Conservation (phyloP, 345 rosid genomes). For the Bruguiera parviflora region DNA sequence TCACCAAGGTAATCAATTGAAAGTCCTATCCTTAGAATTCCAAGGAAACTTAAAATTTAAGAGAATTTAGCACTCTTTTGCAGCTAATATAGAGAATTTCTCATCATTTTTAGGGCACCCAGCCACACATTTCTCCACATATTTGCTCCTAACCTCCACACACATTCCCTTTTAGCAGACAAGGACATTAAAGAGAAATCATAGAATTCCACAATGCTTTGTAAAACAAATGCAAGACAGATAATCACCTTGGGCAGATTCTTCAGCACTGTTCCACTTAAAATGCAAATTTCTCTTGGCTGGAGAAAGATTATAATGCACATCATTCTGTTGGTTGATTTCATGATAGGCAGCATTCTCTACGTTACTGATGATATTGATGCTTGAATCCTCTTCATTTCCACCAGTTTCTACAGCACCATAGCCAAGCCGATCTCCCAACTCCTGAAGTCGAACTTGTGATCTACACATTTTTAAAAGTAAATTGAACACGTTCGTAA, state of each 20-base stretch:
- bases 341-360: slow-evolving; percentile 43
- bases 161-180: background rate
- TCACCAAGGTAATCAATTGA: too few relatives aligned
- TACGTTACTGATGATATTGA: slow-evolving; percentile 59
- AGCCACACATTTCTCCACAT: background rate
- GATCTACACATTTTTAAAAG: slow-evolving; percentile 48
- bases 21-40: too few relatives aligned
- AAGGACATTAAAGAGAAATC: background rate
- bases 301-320: slow-evolving; percentile 34
- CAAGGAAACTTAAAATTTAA: too few relatives aligned
- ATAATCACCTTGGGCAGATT: slow-evolving; percentile 39
- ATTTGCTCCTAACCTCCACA: background rate
- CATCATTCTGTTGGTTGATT: slow-evolving; percentile 33
- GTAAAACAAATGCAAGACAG: slow-evolving; percentile 1
- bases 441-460: slow-evolving; percentile 60
- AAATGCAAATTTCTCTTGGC: slow-evolving; percentile 39
- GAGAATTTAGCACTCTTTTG: too few relatives aligned
- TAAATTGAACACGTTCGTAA: background rate
- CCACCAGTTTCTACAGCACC: slow-evolving; percentile 42
- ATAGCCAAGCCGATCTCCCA: slow-evolving; percentile 65
- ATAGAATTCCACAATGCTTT: slow-evolving; percentile 4
- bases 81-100: too few relatives aligned
- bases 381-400: slow-evolving; percentile 58
- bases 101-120: background rate
- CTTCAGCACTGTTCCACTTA: slow-evolving; percentile 37